Evolutionary conservation across 2,329 filamentous ascomycete genomes (phyloP).

Genomic region (Cordyceps fumosorosea): DNA sequence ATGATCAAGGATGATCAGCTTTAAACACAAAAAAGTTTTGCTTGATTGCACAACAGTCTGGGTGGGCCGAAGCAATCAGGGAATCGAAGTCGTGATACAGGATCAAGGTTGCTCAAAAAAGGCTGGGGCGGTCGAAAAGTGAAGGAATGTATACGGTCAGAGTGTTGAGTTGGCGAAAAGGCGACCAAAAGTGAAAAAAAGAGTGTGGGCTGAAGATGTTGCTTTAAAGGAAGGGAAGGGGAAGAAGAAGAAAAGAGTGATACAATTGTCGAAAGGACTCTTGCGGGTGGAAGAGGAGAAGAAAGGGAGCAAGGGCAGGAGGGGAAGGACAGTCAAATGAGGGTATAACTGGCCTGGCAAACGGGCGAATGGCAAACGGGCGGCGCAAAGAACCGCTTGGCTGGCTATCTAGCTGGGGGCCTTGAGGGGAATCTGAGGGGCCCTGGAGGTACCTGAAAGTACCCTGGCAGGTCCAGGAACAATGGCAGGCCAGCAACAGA

Average conservation of each 20-base stretch:
- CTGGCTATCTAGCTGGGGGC: not conserved
- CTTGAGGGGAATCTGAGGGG: not conserved
- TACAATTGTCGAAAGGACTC: not conserved
- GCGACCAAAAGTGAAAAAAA: not conserved
- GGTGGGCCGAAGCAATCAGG: slow-evolving; percentile 2
- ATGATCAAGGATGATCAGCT: not conserved
- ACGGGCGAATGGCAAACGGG: not conserved
- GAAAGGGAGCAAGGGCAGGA: not conserved
- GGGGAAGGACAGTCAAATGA: not conserved
- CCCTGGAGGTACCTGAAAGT: not conserved
- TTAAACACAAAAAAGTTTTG: not conserved
- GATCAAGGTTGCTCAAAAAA: slow-evolving; percentile 2
- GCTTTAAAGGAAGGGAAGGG: not conserved
- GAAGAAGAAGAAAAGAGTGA: slow-evolving; percentile 1
- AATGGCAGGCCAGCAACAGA: not conserved
- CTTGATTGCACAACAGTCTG: slow-evolving; percentile 10
- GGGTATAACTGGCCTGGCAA: not conserved
- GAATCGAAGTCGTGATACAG: slow-evolving; percentile 3
- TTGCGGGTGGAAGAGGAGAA: not conserved
- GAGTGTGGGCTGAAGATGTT: slow-evolving; percentile 7
- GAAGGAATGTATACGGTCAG: slow-evolving; percentile 12
- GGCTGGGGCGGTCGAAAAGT: not conserved
- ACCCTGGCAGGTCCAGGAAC: not conserved
- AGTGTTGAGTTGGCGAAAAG: not conserved
- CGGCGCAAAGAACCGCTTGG: not conserved